phyloP scores from a whole-genome alignment of 2,329 filamentous ascomycete species.

The Talaromyces sp. region DNA sequence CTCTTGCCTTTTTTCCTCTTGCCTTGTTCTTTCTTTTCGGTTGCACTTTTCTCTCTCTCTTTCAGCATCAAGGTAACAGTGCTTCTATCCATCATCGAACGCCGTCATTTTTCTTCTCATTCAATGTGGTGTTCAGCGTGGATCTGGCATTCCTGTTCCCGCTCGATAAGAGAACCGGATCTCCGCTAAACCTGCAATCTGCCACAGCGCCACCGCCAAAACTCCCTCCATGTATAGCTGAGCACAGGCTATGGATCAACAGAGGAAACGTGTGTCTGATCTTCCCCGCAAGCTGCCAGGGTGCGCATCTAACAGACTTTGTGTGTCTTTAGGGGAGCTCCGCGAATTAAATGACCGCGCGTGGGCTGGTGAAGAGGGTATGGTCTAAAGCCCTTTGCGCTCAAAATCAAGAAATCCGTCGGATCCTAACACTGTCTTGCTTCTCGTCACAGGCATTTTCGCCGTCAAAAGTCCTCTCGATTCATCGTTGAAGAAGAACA shows the following conservation, averaged over 20 bases:
- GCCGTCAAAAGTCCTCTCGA: slow-evolving; percentile 74
- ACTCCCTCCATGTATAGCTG: slow-evolving; percentile 13
- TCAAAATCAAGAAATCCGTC: slow-evolving; percentile 13
- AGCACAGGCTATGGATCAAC: slow-evolving; percentile 40
- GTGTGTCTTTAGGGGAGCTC: slow-evolving; percentile 64
- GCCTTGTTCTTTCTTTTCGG: background rate
- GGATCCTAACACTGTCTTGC: slow-evolving; percentile 13
- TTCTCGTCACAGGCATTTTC: slow-evolving; percentile 61
- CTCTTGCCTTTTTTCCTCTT: background rate
- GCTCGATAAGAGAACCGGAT: slow-evolving; percentile 31
- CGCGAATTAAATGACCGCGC: slow-evolving; percentile 79
- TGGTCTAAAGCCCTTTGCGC: slow-evolving; percentile 13
- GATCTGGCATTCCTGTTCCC: slow-evolving; percentile 23
- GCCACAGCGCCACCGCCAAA: slow-evolving; percentile 1
- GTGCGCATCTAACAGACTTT: background rate
- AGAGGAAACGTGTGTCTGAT: slow-evolving; percentile 42
- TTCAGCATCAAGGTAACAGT: background rate
- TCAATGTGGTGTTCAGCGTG: slow-evolving; percentile 36
- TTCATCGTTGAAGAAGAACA: slow-evolving; percentile 96
- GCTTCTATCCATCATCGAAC: background rate
- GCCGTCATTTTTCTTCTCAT: background rate
- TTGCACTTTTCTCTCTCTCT: background rate
- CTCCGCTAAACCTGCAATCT: slow-evolving; percentile 22
- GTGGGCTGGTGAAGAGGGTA: slow-evolving; percentile 87
- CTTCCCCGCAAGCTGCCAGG: slow-evolving; percentile 1